Evolutionary conservation across 257 asterid genomes (phyloP), one percentile per base, ranked within the genome.

Genomic region (Jaltomata sinuosa): DNA sequence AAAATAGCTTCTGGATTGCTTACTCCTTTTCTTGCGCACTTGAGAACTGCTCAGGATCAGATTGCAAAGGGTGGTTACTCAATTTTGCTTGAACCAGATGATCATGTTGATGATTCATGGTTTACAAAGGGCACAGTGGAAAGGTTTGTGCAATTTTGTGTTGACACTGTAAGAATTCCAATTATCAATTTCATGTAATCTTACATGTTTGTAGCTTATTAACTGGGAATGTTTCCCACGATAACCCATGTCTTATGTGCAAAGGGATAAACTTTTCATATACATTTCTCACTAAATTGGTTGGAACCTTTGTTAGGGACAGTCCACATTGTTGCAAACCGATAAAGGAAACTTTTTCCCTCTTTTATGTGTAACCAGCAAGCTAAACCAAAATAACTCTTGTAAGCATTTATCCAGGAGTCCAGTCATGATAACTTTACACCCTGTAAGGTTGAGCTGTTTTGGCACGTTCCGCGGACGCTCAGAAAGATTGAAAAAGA

Each of bases 1-100:
- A 97, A 93, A 91, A 89, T 95, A 82, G 99, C 98, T 62, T 89
- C 98, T 5, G 98, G 99, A 85, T 92, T 97, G 93, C 87, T 97
- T 79, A 93, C 89, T 89, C 99, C 99, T 34, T 97, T 97, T 88
- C 94, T 97, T 68, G 93, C 97, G 10, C 98, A 95, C 87, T 91
- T 95, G 86, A 94, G 92, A 90, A 85, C 94, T 87, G 99, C 98
- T 77, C 97, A 91, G 87, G 96, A 97, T 86, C 97, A 97, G 88
- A 88, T 95, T 87, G 90, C 90, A 15, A 92, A 92, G 90, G 98
- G 98, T 81, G 98, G 99, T 74, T 97, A 97, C 89, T 94, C 99
- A 18, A 92, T 97, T 84, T 86, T 91, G 82, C 95, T 97, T 81
- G 94, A 93, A 86, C 96, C 97, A 59, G 92, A 89, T 81, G 61